Percentiles rank a stretch among this genome's conserved stretches.
Evolutionary conservation across 305 asterid genomes (phyloP).

Genomic region (Rubia tinctorum): DNA sequence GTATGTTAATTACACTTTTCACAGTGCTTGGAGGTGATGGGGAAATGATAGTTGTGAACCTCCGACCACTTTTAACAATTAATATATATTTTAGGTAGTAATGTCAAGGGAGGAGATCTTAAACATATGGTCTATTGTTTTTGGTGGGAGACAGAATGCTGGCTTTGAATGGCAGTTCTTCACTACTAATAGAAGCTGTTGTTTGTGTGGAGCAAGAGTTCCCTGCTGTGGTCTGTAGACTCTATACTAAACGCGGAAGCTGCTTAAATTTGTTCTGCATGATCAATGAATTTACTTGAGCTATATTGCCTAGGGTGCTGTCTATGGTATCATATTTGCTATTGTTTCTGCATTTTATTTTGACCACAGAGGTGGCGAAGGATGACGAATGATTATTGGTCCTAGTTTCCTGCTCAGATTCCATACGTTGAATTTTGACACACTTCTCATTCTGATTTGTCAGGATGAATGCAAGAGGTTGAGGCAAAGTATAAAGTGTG

Average conservation of each 20-base stretch:
- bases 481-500: constrained; percentile 97
- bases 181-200: background rate
- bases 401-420: background rate
- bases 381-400: background rate
- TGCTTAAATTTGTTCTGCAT: background rate
- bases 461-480: constrained; percentile 99
- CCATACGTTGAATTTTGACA: constrained; percentile 11
- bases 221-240: background rate
- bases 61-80: background rate
- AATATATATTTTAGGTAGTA: background rate
- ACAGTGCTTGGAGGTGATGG: no score
- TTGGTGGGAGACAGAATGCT: background rate
- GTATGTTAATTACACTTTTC: background rate
- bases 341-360: background rate
- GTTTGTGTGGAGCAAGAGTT: background rate
- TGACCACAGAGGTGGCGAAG: background rate
- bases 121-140: background rate
- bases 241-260: background rate
- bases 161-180: constrained; percentile 1
- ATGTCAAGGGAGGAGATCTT: background rate
- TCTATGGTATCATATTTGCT: background rate
- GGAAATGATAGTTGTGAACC: background rate
- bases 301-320: background rate
- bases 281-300: constrained; percentile 5
- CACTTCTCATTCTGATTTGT: constrained; percentile 14